phyloP scores from a whole-genome alignment of 768 basidiomycete genomes.

The Suillus sp. region DNA sequence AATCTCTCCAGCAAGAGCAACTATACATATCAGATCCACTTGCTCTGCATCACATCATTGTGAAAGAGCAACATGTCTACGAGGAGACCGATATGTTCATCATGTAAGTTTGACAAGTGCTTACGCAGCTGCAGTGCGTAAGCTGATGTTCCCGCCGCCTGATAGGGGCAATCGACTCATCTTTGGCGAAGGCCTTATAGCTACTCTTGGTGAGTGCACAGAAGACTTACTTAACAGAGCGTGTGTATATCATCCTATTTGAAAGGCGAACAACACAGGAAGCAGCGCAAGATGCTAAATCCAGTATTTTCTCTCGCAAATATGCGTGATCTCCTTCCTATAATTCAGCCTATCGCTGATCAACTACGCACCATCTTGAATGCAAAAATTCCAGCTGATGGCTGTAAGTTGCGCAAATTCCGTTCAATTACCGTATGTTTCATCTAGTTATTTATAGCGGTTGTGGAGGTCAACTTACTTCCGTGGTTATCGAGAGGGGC shows the following conservation, averaged over 20 bases:
- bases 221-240: not conserved
- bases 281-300: conserved; percentile 37
- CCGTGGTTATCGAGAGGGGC: conserved; percentile 37
- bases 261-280: conserved; percentile 32
- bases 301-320: conserved; percentile 35
- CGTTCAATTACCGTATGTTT: not conserved
- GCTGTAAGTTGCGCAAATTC: conserved; percentile 18
- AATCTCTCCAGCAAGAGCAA: conserved; percentile 23
- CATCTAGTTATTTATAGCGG: conserved; percentile 17
- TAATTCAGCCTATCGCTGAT: conserved; percentile 37
- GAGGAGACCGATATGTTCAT: conserved; percentile 41
- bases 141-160: not conserved
- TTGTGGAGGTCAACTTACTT: conserved; percentile 35
- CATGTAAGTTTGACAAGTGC: conserved; percentile 22
- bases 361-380: conserved; percentile 24
- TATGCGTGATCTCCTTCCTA: conserved; percentile 32
- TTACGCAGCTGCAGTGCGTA: not conserved
- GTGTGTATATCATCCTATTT: conserved; percentile 8
- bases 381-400: conserved; percentile 25
- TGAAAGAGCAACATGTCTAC: conserved; percentile 39
- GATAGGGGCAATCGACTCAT: conserved; percentile 32
- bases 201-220: conserved; percentile 36
- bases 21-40: conserved; percentile 42
- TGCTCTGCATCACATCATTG: conserved; percentile 39
- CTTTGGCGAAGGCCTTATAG: conserved; percentile 41